Conservation (phyloP, 2,329 filamentous ascomycete species). For the Microdochium bolleyi region DNA sequence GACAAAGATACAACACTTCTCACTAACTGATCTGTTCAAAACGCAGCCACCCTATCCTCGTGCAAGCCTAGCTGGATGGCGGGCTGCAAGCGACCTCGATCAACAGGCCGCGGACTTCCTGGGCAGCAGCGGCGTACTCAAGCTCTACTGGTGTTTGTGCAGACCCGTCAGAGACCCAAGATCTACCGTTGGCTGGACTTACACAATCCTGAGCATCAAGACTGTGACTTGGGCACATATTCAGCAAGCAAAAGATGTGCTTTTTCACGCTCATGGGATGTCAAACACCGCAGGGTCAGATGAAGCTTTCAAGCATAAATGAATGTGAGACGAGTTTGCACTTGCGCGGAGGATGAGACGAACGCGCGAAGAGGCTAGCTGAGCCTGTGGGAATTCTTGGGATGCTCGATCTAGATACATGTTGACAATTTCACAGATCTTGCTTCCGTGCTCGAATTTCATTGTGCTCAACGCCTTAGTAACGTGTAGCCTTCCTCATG, state of each 20-base stretch:
- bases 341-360: no score
- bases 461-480: no score
- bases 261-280: background rate
- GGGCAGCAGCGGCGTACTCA: conserved; percentile 6
- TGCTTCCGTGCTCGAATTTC: no score
- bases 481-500: no score
- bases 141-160: conserved; percentile 18
- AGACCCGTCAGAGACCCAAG: conserved; percentile 14
- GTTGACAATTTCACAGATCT: no score
- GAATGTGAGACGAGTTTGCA: no score
- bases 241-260: background rate
- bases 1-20: conserved; percentile 48
- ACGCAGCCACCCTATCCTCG: conserved; percentile 42
- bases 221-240: conserved; percentile 13
- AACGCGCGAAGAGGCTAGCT: no score
- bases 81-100: conserved; percentile 14
- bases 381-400: no score
- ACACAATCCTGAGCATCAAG: conserved; percentile 14
- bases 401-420: no score
- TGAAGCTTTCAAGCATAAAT: background rate
- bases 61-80: conserved; percentile 17
- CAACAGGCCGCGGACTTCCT: conserved; percentile 16
- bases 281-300: background rate
- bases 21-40: conserved; percentile 56
- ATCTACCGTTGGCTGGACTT: conserved; percentile 13